Conservation (phyloP, 176 grass and related monocot genomes). For the Guadua angustifolia region DNA sequence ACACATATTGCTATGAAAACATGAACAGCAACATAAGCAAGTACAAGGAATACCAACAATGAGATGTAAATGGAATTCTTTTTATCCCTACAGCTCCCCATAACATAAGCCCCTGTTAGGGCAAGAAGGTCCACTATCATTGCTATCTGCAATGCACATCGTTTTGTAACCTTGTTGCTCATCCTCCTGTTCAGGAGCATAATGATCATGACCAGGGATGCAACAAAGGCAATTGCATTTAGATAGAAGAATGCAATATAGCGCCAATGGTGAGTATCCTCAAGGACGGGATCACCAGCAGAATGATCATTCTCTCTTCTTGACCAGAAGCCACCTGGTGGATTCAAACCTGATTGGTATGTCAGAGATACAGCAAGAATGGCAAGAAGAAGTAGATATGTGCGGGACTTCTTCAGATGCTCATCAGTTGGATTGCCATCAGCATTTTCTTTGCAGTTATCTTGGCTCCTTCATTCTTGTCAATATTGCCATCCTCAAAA, state of each 20-base stretch:
- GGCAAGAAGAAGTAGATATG: constrained; percentile 45
- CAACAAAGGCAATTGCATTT: constrained; percentile 48
- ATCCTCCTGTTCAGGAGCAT: constrained; percentile 40
- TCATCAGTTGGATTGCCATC: neutral
- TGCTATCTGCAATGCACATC: constrained; percentile 19
- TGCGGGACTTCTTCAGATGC: constrained; percentile 47
- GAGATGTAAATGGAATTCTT: constrained; percentile 19
- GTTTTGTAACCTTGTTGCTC: constrained; percentile 36
- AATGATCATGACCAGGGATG: constrained; percentile 51
- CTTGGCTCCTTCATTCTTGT: neutral
- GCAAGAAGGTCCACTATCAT: constrained; percentile 57
- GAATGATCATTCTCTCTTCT: constrained; percentile 5
- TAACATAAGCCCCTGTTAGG: constrained; percentile 39
- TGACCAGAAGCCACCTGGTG: constrained; percentile 60
- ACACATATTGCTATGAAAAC: constrained; percentile 37
- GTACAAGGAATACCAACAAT: neutral
- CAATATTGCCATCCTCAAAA: constrained; percentile 1
- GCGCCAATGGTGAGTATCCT: constrained; percentile 42
- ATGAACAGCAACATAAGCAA: constrained; percentile 44
- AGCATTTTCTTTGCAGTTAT: neutral
- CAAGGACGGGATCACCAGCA: constrained; percentile 43
- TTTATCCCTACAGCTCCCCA: constrained; percentile 37
- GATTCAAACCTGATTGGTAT: constrained; percentile 56
- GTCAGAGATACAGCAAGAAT: constrained; percentile 55
- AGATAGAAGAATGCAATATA: constrained; percentile 55